These are phyloP conservation scores for Wickerhamiella qilinensis DNA, from an alignment of 805 yeast genomes.

Conservation along the genomic window DNA sequence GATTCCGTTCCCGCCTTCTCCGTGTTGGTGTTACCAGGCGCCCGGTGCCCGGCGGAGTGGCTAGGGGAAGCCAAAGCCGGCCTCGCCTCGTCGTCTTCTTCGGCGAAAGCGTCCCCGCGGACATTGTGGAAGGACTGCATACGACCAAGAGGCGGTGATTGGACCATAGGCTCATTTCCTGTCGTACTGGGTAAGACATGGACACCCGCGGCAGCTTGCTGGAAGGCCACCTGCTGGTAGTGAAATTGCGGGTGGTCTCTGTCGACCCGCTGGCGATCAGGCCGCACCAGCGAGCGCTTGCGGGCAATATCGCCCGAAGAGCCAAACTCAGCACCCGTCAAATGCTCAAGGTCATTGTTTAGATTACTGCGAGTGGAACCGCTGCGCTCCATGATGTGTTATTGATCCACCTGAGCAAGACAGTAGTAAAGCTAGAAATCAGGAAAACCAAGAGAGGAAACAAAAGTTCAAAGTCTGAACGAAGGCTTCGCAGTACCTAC, in stretches of 20 bases:
- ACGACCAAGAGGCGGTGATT: constrained; percentile 1
- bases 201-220: constrained; percentile 28
- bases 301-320: constrained; percentile 15
- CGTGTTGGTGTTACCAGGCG: not conserved
- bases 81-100: not conserved
- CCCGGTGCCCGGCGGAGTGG: not conserved
- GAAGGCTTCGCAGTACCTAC: not conserved
- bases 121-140: constrained; percentile 5
- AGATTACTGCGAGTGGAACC: constrained; percentile 8
- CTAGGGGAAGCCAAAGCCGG: not conserved
- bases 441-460: too few species aligned
- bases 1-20: not conserved
- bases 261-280: constrained; percentile 58
- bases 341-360: constrained; percentile 4
- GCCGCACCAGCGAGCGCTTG: constrained; percentile 63
- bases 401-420: too few species aligned
- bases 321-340: constrained; percentile 4
- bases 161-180: constrained; percentile 42
- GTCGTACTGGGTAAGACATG: constrained; percentile 53
- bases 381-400: constrained; percentile 12
- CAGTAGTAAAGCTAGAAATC: too few species aligned
- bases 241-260: constrained; percentile 63
- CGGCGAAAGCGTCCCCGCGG: constrained; percentile 9
- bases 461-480: not conserved
- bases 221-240: constrained; percentile 58